Evolutionary conservation across 768 basidiomycete species (phyloP), one percentile per base, ranked within the genome.

Genomic region (Lentinula guzmanii): DNA sequence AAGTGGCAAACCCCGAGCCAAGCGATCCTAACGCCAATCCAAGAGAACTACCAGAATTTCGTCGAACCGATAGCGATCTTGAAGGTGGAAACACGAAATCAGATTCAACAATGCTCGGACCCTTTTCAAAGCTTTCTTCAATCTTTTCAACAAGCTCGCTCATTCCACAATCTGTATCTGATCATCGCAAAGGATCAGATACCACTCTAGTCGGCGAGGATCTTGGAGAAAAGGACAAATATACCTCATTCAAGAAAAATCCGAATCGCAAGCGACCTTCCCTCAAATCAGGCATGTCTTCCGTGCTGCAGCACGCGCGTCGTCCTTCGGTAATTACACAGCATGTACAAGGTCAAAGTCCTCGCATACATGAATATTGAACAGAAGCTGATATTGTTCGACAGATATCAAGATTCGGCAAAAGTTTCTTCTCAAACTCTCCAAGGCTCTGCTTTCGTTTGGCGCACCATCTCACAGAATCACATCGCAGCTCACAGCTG

Each of bases 381-480:
- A 52, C 33, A 28, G 5, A 31, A 15, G 4, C 15, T 59, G 34
- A 42, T 57, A 5, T 51, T n/a, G 5, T 18, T 15, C 61, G 5
- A 18, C n/a, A 85, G 85, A 81, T 57, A 69, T 80, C 7, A 71
- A 75, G 34, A 76, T 74, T 51, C 79, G 84, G 55, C 78, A 81
- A 61, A 85, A 87, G 58, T 97, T 97, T 75, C 80, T 97, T 54
- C 76, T 95, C 66, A 88, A 87, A 69, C 82, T 97, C 28, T 91
- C 93, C 2, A 90, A 92, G 70, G 91, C 91, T 10, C 81, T 98
- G 61, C 84, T 98, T 70, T 81, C 86, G n/a, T 95, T 91, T 70
- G 95, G 95, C 18, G 91, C 94, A n/a, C 94, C 94, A 1, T 93
- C 93, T 21, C 95, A 97, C 72, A 83, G 95, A 18, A 89, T 95